Conservation (phyloP, 83 land plant species). For the Diphasiastrum complanatum region DNA sequence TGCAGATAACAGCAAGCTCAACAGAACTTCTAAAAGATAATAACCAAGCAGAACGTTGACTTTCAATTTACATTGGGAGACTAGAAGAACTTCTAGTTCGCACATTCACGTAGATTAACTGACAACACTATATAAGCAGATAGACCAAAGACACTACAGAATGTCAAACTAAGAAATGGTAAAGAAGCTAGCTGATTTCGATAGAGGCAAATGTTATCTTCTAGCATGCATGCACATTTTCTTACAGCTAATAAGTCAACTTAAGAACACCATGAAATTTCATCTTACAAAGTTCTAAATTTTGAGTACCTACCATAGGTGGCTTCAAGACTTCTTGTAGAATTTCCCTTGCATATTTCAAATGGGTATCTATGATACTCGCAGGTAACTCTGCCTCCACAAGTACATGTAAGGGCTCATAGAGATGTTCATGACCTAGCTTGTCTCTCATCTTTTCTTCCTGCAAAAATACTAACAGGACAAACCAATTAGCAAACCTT, state of each 20-base stretch:
- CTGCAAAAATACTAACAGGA: slow-evolving; percentile 29
- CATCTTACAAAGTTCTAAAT: not conserved
- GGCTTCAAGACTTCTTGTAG: slow-evolving; percentile 86
- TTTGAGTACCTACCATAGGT: slow-evolving; percentile 28
- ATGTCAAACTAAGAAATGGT: no score
- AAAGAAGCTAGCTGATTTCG: no score
- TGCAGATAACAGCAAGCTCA: not conserved
- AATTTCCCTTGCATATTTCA: slow-evolving; percentile 85
- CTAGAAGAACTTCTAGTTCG: not conserved
- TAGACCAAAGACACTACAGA: no score
- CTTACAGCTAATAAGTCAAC: no score
- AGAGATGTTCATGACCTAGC: slow-evolving; percentile 93
- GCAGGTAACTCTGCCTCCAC: slow-evolving; percentile 93
- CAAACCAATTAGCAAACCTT: not conserved
- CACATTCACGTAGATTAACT: not conserved
- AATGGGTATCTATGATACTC: slow-evolving; percentile 69
- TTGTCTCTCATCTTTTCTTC: slow-evolving; percentile 98
- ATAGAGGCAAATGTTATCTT: no score
- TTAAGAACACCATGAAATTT: no score
- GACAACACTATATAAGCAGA: not conserved
- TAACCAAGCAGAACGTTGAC: no score
- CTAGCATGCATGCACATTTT: no score
- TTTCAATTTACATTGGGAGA: no score
- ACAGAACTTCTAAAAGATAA: not conserved
- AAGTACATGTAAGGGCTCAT: slow-evolving; percentile 90